Evolutionary conservation across 805 yeast species (phyloP).

Genomic region (Hanseniaspora mollemarum): DNA sequence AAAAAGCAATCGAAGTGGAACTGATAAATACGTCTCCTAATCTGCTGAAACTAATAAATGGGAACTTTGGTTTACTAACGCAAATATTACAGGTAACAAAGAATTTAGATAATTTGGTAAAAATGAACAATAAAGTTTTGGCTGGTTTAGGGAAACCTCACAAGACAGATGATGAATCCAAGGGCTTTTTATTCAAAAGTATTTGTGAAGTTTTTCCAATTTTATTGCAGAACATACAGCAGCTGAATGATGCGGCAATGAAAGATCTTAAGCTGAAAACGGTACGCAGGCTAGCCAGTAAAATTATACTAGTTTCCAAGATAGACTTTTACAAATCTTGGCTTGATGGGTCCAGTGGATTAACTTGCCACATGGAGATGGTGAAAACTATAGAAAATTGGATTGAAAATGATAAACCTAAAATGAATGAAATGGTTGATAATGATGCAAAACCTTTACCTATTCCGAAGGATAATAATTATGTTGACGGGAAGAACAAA

Average conservation of each 20-base stretch:
- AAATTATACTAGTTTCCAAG: constrained; percentile 70
- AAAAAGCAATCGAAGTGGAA: not conserved
- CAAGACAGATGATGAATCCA: not conserved
- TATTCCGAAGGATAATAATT: constrained; percentile 35
- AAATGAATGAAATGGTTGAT: constrained; percentile 36
- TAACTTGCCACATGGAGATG: constrained; percentile 49
- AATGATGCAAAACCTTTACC: constrained; percentile 60
- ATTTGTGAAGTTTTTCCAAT: constrained; percentile 5
- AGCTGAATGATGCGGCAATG: not conserved
- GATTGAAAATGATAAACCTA: constrained; percentile 45
- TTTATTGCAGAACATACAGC: not conserved
- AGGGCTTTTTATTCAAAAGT: not conserved
- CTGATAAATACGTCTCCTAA: not conserved
- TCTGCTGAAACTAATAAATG: not conserved
- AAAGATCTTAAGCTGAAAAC: constrained; percentile 39
- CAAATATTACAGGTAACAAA: constrained; percentile 2
- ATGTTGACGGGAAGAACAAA: constrained; percentile 38
- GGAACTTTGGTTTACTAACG: not conserved
- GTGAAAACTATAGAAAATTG: constrained; percentile 54
- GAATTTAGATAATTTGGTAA: not conserved
- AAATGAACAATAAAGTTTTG: constrained; percentile 9
- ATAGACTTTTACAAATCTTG: constrained; percentile 46
- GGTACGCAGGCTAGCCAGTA: constrained; percentile 67
- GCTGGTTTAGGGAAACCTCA: not conserved
- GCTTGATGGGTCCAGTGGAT: constrained; percentile 39